Percentiles rank a stretch among this genome's conserved stretches.
Evolutionary conservation across 371 early-diverging fungal species (phyloP).

Genomic region (Mortierella sp.): DNA sequence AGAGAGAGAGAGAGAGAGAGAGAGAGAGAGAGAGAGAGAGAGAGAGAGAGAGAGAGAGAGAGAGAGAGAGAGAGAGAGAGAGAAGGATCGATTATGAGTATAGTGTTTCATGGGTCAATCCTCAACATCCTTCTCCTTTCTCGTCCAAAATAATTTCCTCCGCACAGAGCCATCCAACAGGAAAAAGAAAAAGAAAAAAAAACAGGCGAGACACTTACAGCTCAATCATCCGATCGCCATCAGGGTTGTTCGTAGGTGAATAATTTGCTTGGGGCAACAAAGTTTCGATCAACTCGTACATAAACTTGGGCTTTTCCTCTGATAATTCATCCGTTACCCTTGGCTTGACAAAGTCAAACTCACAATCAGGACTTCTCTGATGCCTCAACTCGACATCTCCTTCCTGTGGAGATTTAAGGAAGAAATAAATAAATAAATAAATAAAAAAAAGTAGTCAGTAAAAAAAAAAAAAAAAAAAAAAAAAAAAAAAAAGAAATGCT

Average conservation of each 20-base stretch:
- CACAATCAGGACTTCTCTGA: conserved; percentile 92
- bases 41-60: too few relatives aligned
- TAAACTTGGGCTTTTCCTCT: conserved; percentile 83
- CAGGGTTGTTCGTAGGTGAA: conserved; percentile 67
- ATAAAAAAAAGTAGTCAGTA: neutral
- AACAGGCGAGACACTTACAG: conserved; percentile 62
- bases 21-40: too few relatives aligned
- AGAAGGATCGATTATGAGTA: too few relatives aligned
- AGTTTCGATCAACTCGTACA: conserved; percentile 90
- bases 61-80: too few relatives aligned
- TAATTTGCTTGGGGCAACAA: conserved; percentile 83
- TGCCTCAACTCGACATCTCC: conserved; percentile 90
- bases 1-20: too few relatives aligned
- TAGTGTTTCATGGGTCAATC: too few relatives aligned
- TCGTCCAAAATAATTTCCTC: too few relatives aligned
- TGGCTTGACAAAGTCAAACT: conserved; percentile 93
- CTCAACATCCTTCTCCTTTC: too few relatives aligned
- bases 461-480: neutral
- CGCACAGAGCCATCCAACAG: too few relatives aligned
- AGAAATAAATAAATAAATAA: neutral
- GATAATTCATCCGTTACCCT: conserved; percentile 63
- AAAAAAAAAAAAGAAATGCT: neutral
- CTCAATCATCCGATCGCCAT: conserved; percentile 75
- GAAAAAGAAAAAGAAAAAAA: neutral
- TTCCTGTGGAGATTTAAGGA: conserved; percentile 52